Base-by-base conservation (phyloP, 1,139 yeast genomes). In the Candida anutae region DNA sequence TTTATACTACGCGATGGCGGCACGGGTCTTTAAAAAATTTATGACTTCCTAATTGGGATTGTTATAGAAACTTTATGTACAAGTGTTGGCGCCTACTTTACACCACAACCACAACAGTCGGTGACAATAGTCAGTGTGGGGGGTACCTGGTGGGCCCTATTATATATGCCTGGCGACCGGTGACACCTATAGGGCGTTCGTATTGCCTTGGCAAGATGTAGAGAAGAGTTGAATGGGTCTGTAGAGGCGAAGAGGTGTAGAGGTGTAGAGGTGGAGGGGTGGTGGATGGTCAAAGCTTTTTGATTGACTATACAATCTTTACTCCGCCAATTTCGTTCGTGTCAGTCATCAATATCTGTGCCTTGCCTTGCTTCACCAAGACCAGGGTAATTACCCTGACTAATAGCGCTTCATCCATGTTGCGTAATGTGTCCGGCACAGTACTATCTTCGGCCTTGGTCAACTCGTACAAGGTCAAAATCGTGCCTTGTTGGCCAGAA, bases 381-480 rank as follows among this genome's bases (percentile, higher is more conserved):
- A 68, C 63, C 21, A 70, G 73, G 34, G 48, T 54, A 16, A 85
- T 48, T 3, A 79, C 74, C 36, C 60, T 60, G 13, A 68, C 62
- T 35, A 87, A 54, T 15, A 85, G 48, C 10, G 52, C 48, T 25
- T 72, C 66, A 42, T 84, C 87, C 45, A 87, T 65, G 19, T 74
- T 74, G 33, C 66, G 64, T 40, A 88, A 75, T 24, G 71, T 77
- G 38, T 72, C 74, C 2, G 68, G 65, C 3, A 57, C 43, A 1
- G 76, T 72, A 23, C 70, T 55, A 21, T 82, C 94, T 26, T 61
- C 67, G 43, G 84, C 82, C 35, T 74, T 70, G 0, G 72, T 61
- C 25, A 90, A 53, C 50, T 90, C 98, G 53, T 82, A 88, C 6
- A 87, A 53, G 0, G 98, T 90, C 31, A 90, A 56, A 3, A 90